A percentile compares a stretch with the other conserved stretches of the same genome.
Evolutionary conservation across 1,284 basidiomycete species (phyloP).

Genomic region (Fomitopsis betulina): DNA sequence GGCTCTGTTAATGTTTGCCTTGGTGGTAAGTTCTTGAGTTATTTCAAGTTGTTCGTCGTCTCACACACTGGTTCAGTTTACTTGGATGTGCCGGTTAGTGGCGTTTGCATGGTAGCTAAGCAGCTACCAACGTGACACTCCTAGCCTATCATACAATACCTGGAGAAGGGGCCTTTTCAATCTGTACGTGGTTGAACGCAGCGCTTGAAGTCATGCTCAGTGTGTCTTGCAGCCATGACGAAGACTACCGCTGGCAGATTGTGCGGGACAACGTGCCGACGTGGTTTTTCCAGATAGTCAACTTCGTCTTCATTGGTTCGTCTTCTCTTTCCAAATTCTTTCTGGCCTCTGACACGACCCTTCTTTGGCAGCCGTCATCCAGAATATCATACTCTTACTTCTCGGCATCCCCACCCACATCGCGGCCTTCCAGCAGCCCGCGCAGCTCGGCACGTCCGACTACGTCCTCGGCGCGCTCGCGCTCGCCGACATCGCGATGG

Average conservation of each 20-base stretch:
- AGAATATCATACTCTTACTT: slow-evolving; percentile 78
- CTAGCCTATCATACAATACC: slow-evolving; percentile 71
- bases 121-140: not conserved
- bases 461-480: slow-evolving; percentile 57
- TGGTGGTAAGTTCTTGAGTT: slow-evolving; percentile 44
- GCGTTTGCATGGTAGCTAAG: not conserved
- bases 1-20: slow-evolving; percentile 62
- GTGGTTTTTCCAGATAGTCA: slow-evolving; percentile 75
- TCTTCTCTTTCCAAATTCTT: not conserved
- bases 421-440: slow-evolving; percentile 51
- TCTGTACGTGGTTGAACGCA: slow-evolving; percentile 36
- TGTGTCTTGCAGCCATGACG: slow-evolving; percentile 49
- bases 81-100: slow-evolving; percentile 63
- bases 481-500: slow-evolving; percentile 56
- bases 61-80: slow-evolving; percentile 26
- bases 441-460: slow-evolving; percentile 58
- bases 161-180: slow-evolving; percentile 82
- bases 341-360: not conserved
- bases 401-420: slow-evolving; percentile 60
- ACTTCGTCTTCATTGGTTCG: slow-evolving; percentile 77
- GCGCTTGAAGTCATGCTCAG: not conserved
- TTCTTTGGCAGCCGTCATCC: slow-evolving; percentile 47
- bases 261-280: slow-evolving; percentile 64
- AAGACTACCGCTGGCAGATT: slow-evolving; percentile 91
- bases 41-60: not conserved